Evolutionary conservation across 1,284 basidiomycete species (phyloP), one percentile per base, ranked within the genome.

Genomic region (Baeospora myosura): DNA sequence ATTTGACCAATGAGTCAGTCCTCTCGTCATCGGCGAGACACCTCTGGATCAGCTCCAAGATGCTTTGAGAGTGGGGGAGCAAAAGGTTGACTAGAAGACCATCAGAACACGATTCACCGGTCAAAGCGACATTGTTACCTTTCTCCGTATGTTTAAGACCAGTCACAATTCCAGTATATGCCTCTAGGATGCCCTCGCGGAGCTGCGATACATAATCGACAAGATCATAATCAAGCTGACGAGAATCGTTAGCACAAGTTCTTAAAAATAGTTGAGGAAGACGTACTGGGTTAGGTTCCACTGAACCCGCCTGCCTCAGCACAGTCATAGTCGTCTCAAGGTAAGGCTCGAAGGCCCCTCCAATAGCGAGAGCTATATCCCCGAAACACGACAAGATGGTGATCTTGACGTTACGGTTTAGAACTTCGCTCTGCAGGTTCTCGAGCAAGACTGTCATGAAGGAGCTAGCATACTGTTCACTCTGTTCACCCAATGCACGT

Each of bases 321-420:
- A 98, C 94, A 36, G 70, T 76, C 89, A 97, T 94, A 3, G 91
- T 90, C 6, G 88, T 89, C 46, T 83, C 79, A 38, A 97, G 71
- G 64, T 88, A 98, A 1, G 92, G 92, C 56, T 89, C 87, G 60
- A 97, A 99, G 8, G 71, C 71, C 6, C 78, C 67, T 1, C 91
- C 92, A 49, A 97, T 86, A 1, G 96, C 94, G 17, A 98, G 73
- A 5, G 94, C 95, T 50, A 99, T 88, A 60, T 99, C 95, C 26
- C 96, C 96, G 57, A 99, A 98, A 64, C 90, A 93, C 11, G 88
- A 85, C 47, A 98, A 68, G 53, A 98, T 92, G 11, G 88, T 85
- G 32, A 98, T 95, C 74, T 99, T 99, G 58, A 98, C 96, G 51
- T 88, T 89, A 42, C 95, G 79, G 60, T 93, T 88, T 45, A 98